Conservation (phyloP, 2,329 filamentous ascomycete genomes). For the Penicillium sp. region DNA sequence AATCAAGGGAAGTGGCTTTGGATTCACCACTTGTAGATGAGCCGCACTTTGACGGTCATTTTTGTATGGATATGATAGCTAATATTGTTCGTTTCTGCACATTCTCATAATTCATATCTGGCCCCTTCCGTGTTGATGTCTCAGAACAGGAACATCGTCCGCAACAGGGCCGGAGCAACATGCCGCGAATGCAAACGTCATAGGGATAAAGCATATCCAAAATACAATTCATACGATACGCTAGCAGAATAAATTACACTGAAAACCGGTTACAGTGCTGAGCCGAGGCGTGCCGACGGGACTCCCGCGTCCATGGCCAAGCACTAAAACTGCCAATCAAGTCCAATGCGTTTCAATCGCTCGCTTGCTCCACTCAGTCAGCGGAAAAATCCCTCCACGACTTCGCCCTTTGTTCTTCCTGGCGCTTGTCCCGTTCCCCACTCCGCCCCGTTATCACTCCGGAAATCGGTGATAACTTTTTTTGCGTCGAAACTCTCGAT, state of each 20-base stretch:
- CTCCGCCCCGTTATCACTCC: slow-evolving; percentile 30
- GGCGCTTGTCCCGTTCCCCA: slow-evolving; percentile 28
- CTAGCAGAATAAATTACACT: slow-evolving; percentile 15
- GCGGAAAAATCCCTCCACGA: slow-evolving; percentile 29
- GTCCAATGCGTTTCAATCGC: slow-evolving; percentile 25
- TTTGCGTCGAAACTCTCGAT: slow-evolving; percentile 16
- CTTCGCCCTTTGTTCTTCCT: slow-evolving; percentile 7
- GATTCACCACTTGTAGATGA: background rate
- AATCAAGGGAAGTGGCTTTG: background rate
- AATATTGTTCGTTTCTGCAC: background rate
- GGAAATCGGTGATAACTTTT: slow-evolving; percentile 37
- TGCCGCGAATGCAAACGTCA: slow-evolving; percentile 9
- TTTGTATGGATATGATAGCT: background rate
- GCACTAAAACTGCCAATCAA: slow-evolving; percentile 27
- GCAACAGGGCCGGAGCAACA: slow-evolving; percentile 1
- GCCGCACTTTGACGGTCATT: no score
- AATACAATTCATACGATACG: background rate
- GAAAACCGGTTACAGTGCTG: slow-evolving; percentile 23
- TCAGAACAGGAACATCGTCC: background rate
- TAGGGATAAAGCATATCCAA: slow-evolving; percentile 10
- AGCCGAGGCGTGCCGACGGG: slow-evolving; percentile 38
- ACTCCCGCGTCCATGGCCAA: slow-evolving; percentile 20
- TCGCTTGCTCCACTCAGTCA: slow-evolving; percentile 21
- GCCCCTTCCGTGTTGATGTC: background rate
- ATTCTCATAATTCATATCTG: background rate